Percentiles rank a stretch among this genome's conserved stretches.
Evolutionary conservation across 805 yeast genomes (phyloP).

Genomic region (Jamesozyma gamospora): DNA sequence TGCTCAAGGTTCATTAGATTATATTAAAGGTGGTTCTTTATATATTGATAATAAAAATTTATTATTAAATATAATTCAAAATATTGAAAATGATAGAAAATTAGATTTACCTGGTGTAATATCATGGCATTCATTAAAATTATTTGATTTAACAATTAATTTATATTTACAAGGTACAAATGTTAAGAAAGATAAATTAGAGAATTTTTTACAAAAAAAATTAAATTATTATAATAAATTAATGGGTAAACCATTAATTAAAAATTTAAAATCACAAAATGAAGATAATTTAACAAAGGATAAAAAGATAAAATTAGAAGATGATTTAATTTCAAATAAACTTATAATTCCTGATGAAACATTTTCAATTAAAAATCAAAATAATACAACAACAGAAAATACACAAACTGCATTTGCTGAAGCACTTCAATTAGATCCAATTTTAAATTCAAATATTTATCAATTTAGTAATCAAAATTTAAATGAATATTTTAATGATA

Average conservation of each 20-base stretch:
- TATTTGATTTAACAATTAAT: constrained; percentile 51
- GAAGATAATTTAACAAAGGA: too few species aligned
- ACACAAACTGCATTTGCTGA: constrained; percentile 21
- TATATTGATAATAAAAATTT: constrained; percentile 58
- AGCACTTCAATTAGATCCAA: constrained; percentile 27
- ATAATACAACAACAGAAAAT: constrained; percentile 7
- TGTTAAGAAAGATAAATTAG: constrained; percentile 21
- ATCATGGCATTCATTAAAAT: constrained; percentile 44
- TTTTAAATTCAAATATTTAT: constrained; percentile 16
- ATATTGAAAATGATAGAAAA: constrained; percentile 41
- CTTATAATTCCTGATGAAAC: background rate
- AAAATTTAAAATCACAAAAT: constrained; percentile 3
- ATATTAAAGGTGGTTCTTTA: constrained; percentile 72
- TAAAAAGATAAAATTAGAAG: background rate
- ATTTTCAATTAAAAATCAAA: constrained; percentile 10
- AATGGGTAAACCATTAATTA: constrained; percentile 17
- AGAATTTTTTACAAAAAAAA: constrained; percentile 21
- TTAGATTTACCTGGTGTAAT: constrained; percentile 52
- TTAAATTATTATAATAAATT: constrained; percentile 20
- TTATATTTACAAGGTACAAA: constrained; percentile 50
- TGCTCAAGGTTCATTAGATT: constrained; percentile 71
- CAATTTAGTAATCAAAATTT: constrained; percentile 18
- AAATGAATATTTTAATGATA: constrained; percentile 7
- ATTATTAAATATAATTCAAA: constrained; percentile 40
- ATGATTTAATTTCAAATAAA: too few species aligned